phyloP scores from a whole-genome alignment of 73 alveolate genomes.

The Loxodes magnus region DNA sequence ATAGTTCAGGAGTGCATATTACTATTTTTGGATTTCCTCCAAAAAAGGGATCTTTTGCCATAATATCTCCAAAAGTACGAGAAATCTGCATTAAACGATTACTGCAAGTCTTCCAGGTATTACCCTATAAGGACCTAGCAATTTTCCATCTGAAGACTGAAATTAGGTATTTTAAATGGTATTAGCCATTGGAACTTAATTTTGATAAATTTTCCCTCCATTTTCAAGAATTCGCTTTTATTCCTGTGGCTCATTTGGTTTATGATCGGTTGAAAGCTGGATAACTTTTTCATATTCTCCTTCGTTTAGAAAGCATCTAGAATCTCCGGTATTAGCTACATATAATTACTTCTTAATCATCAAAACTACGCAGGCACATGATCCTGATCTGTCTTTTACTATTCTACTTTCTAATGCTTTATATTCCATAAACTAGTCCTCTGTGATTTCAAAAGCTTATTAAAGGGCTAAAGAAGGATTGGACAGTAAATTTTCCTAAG shows the following conservation, averaged over 20 bases:
- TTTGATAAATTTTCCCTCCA: constrained; percentile 36
- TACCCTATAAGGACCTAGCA: constrained; percentile 66
- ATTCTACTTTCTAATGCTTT: constrained; percentile 37
- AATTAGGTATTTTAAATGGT: constrained; percentile 17
- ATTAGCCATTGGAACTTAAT: constrained; percentile 4
- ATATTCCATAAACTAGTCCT: constrained; percentile 56
- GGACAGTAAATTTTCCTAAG: constrained; percentile 68
- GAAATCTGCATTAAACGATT: constrained; percentile 22
- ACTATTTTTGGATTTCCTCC: constrained; percentile 96
- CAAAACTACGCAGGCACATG: constrained; percentile 57
- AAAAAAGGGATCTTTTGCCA: constrained; percentile 73
- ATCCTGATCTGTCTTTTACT: constrained; percentile 50
- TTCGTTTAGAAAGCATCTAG: constrained; percentile 3
- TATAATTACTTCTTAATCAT: constrained; percentile 27
- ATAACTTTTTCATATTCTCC: neutral
- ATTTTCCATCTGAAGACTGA: constrained; percentile 2
- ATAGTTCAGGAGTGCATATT: constrained; percentile 87
- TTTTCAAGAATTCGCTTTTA: constrained; percentile 17
- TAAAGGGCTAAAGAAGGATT: constrained; percentile 77
- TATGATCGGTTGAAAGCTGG: constrained; percentile 26
- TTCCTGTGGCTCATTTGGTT: constrained; percentile 35
- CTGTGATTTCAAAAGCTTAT: constrained; percentile 86
- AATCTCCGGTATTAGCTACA: constrained; percentile 6
- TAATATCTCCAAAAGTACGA: constrained; percentile 92
- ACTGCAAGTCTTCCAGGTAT: constrained; percentile 70